Conservation (phyloP, 148 eudicot genomes). For the Pouteria glomerata region DNA sequence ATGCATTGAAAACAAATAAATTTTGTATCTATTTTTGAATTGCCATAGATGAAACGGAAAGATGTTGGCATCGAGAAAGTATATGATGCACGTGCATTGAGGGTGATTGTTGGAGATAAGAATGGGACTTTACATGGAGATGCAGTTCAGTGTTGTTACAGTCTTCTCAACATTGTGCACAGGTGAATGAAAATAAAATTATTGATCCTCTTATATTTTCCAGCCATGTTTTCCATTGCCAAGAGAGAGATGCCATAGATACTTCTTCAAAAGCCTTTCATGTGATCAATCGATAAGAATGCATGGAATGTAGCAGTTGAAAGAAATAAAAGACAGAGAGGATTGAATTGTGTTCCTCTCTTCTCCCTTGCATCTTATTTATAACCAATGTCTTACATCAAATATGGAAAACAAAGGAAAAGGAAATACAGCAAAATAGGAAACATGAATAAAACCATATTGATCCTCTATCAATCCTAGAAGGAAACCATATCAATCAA, state of each 20-base stretch:
- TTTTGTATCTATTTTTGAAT: conserved; percentile 4
- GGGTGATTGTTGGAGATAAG: conserved; percentile 87
- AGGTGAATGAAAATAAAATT: conserved; percentile 31
- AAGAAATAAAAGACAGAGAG: too few species aligned
- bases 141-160: conserved; percentile 86
- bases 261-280: conserved; percentile 2
- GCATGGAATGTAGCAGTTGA: not conserved
- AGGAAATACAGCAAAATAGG: too few species aligned
- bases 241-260: not conserved
- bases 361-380: too few species aligned
- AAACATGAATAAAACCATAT: too few species aligned
- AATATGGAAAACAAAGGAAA: too few species aligned
- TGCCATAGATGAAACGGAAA: conserved; percentile 77
- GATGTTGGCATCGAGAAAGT: conserved; percentile 72
- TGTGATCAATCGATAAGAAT: not conserved
- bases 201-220: not conserved
- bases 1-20: not conserved
- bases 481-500: too few species aligned
- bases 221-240: not conserved
- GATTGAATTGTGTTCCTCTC: too few species aligned
- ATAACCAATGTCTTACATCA: too few species aligned
- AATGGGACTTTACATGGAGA: conserved; percentile 87
- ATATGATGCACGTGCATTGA: conserved; percentile 89
- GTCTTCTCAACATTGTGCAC: conserved; percentile 75
- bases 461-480: too few species aligned